A percentile compares a stretch with the other conserved stretches of the same genome.
These are phyloP conservation scores for Yarrowia phangngaensis DNA, from an alignment of 805 yeast genomes.

Conservation along the genomic window DNA sequence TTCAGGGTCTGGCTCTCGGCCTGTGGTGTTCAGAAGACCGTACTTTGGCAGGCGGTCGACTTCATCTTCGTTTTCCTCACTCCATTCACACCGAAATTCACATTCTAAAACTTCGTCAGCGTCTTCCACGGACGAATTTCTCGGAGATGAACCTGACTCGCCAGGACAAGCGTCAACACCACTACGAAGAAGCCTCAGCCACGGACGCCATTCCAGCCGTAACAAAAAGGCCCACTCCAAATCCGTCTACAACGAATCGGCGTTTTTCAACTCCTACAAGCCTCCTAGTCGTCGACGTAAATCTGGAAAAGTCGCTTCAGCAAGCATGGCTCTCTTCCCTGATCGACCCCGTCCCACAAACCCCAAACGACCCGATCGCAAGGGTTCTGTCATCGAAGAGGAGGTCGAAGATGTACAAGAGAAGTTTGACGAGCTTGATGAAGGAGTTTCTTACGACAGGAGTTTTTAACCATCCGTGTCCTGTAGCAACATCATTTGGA, in stretches of 20 bases:
- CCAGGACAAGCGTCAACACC: too few species aligned
- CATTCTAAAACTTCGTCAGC: slow-evolving; percentile 34
- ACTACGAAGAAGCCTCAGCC: too few species aligned
- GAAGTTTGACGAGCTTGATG: slow-evolving; percentile 7
- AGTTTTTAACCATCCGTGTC: too few species aligned
- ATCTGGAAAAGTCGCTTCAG: slow-evolving; percentile 4
- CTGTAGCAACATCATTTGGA: too few species aligned
- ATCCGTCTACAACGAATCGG: slow-evolving; percentile 38
- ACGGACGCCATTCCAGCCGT: slow-evolving; percentile 3
- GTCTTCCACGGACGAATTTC: slow-evolving; percentile 27
- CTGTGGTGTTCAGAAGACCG: slow-evolving; percentile 27
- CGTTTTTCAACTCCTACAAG: slow-evolving; percentile 31
- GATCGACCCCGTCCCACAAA: slow-evolving; percentile 5
- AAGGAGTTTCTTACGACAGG: slow-evolving; percentile 16
- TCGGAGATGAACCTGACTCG: background rate
- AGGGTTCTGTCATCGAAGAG: slow-evolving; percentile 22
- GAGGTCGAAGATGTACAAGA: slow-evolving; percentile 24
- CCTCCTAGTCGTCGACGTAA: slow-evolving; percentile 21
- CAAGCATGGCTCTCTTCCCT: slow-evolving; percentile 19
- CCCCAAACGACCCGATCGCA: slow-evolving; percentile 13
- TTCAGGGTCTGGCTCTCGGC: slow-evolving; percentile 19
- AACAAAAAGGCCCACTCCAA: slow-evolving; percentile 17
- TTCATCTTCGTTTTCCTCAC: slow-evolving; percentile 35
- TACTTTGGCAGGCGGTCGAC: slow-evolving; percentile 32
- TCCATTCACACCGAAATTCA: slow-evolving; percentile 30